These are phyloP conservation scores for Schizonepeta tenuifolia DNA, from an alignment of 257 asterid genomes.

Conservation along the genomic window DNA sequence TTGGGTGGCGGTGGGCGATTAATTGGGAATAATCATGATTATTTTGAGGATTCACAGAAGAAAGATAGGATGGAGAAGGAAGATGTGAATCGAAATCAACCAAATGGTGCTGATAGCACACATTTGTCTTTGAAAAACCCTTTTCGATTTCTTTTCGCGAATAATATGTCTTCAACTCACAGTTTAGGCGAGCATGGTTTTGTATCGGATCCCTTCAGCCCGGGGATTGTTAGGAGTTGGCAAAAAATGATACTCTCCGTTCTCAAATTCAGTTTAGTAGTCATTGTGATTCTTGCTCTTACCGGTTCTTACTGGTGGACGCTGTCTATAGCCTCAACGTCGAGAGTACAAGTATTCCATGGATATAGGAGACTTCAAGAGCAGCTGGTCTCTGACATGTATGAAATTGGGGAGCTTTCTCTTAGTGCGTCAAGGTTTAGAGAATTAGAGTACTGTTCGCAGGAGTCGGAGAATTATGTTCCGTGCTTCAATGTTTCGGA, in stretches of 20 bases:
- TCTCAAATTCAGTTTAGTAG: slow-evolving; percentile 73
- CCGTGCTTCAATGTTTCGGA: slow-evolving; percentile 91
- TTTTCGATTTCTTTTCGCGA: slow-evolving; percentile 56
- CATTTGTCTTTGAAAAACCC: slow-evolving; percentile 55
- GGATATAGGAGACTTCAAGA: slow-evolving; percentile 90
- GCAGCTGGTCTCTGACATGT: slow-evolving; percentile 78
- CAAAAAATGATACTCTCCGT: slow-evolving; percentile 57
- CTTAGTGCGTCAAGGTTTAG: slow-evolving; percentile 61
- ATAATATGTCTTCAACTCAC: slow-evolving; percentile 62
- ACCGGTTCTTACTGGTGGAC: slow-evolving; percentile 97
- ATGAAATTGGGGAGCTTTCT: slow-evolving; percentile 91
- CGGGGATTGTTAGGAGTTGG: slow-evolving; percentile 62
- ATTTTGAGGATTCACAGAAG: slow-evolving; percentile 79
- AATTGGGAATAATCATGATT: slow-evolving; percentile 58
- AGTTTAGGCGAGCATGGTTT: slow-evolving; percentile 65
- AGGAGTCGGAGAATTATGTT: slow-evolving; percentile 76
- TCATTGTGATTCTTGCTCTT: slow-evolving; percentile 79
- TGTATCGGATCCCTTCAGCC: slow-evolving; percentile 67
- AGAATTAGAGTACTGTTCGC: slow-evolving; percentile 80
- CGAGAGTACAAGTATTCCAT: slow-evolving; percentile 73
- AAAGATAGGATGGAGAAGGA: slow-evolving; percentile 85
- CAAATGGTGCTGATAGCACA: slow-evolving; percentile 34
- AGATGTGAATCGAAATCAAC: slow-evolving; percentile 48
- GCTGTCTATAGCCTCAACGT: slow-evolving; percentile 66
- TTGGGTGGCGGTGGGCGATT: slow-evolving; percentile 69